Conservation (phyloP, 441 rosid genomes). For the Codiaeum variegatum region DNA sequence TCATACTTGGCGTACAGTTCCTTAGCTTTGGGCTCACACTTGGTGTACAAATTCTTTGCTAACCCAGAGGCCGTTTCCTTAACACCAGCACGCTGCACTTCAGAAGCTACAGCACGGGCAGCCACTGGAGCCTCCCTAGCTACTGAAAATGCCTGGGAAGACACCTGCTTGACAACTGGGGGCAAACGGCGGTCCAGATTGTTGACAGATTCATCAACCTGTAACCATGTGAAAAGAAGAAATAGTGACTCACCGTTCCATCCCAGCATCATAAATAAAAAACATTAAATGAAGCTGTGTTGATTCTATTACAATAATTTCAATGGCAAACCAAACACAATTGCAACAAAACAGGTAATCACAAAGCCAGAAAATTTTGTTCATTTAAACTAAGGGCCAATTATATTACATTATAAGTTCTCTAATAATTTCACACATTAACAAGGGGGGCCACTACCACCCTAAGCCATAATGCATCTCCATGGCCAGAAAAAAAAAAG, state of each 20-base stretch:
- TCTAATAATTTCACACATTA: too few relatives aligned
- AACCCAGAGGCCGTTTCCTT: slow-evolving; percentile 64
- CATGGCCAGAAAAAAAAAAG: too few relatives aligned
- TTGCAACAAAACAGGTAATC: too few relatives aligned
- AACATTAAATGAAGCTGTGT: background rate
- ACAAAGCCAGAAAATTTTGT: too few relatives aligned
- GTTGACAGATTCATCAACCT: slow-evolving; percentile 74
- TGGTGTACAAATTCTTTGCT: slow-evolving; percentile 64
- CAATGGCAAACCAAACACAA: background rate
- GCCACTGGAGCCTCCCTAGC: slow-evolving; percentile 69
- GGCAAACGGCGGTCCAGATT: slow-evolving; percentile 62
- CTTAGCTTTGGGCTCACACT: slow-evolving; percentile 72
- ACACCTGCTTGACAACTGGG: slow-evolving; percentile 63
- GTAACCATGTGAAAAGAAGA: slow-evolving; percentile 7
- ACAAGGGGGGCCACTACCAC: too few relatives aligned
- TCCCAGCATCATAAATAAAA: background rate
- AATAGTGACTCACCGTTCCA: background rate
- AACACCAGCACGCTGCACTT: slow-evolving; percentile 66
- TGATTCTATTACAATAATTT: background rate
- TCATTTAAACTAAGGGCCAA: too few relatives aligned
- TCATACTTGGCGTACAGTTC: slow-evolving; percentile 64
- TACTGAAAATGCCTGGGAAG: slow-evolving; percentile 56
- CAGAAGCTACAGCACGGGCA: slow-evolving; percentile 66
- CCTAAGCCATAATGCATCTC: too few relatives aligned
- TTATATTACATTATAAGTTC: too few relatives aligned